Evolutionary conservation across 2,329 filamentous ascomycete genomes (phyloP), one percentile per base, ranked within the genome.

Genomic region (Fusarium duplospermum): DNA sequence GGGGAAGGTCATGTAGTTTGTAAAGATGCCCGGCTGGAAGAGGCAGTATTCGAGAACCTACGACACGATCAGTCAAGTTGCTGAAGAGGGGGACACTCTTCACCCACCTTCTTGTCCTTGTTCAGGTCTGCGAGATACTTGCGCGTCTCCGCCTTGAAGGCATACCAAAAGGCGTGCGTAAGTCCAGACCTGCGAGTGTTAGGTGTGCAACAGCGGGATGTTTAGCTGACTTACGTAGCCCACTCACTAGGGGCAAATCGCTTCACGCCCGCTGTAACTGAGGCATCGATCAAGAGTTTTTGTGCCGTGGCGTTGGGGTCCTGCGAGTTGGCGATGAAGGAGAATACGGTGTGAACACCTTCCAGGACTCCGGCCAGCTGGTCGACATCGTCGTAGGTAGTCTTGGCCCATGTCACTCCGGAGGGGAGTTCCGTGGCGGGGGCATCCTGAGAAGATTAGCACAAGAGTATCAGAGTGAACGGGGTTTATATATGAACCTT

Each of bases 171-270:
- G 1, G 71, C 10, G 6, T 74, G 22, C 2, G 76, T 68, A 10
- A 77, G 59, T 1, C 57, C 50, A 1, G 72, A 63, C 14, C 75
- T 77, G 4, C 0, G 0, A 10, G 8, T 7, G 4, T 76, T 1
- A 76, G 60, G 1, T 20, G 0, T 9, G 9, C 4, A 1, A 6
- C 1, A 10, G 1, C 0, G 1, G 2, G 2, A 5, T 1, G 1
- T 4, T 2, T 7, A 13, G 14, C 1, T 0, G 0, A 66, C 77
- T 79, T 67, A 87, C 86, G 80, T 81, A 24, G 78, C 81, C 71
- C 87, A 93, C 72, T 93, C 91, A 38, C 88, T 89, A 1, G 90
- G 89, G 14, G 92, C 83, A 81, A 91, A 90, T 6, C 89, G 85
- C 75, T 89, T 87, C 7, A 92, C 89, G 2, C 89, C 89, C 4